Conservation (phyloP, 371 early-diverging fungal genomes). For the Mortierella sp. region DNA sequence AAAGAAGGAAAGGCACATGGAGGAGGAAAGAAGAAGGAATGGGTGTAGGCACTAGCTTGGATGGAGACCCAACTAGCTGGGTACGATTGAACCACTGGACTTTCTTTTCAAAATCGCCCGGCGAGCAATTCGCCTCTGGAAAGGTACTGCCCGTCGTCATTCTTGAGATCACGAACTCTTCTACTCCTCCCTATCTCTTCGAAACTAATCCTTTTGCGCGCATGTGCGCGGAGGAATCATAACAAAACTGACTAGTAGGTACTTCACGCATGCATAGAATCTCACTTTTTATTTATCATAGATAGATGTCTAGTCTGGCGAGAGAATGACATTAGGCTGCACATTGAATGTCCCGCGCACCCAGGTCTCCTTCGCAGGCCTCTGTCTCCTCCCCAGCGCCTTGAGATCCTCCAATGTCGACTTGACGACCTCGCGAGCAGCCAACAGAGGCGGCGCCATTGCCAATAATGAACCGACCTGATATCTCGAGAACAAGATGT, state of each 20-base stretch:
- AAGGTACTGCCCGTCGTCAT: neutral
- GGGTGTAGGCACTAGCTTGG: neutral
- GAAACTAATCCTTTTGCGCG: neutral
- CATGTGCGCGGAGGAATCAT: neutral
- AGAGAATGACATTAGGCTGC: slow-evolving; percentile 6
- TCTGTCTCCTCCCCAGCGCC: neutral
- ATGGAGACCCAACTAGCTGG: neutral
- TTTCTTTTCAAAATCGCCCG: neutral
- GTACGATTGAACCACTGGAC: neutral
- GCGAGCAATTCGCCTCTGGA: neutral
- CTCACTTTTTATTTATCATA: neutral
- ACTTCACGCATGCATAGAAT: neutral
- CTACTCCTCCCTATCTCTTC: neutral
- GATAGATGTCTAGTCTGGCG: neutral
- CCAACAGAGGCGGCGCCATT: slow-evolving; percentile 9
- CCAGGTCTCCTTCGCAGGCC: slow-evolving; percentile 7
- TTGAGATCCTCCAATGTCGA: slow-evolving; percentile 1
- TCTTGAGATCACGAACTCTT: neutral
- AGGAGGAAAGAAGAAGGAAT: neutral
- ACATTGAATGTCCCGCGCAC: slow-evolving; percentile 5
- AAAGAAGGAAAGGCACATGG: neutral
- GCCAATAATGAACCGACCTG: neutral
- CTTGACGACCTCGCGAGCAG: slow-evolving; percentile 9
- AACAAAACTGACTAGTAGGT: neutral
- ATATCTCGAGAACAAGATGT: slow-evolving; percentile 11